These are phyloP conservation scores for Saccharomycopsis babjevae DNA, from an alignment of 805 yeast species.

Conservation along the genomic window DNA sequence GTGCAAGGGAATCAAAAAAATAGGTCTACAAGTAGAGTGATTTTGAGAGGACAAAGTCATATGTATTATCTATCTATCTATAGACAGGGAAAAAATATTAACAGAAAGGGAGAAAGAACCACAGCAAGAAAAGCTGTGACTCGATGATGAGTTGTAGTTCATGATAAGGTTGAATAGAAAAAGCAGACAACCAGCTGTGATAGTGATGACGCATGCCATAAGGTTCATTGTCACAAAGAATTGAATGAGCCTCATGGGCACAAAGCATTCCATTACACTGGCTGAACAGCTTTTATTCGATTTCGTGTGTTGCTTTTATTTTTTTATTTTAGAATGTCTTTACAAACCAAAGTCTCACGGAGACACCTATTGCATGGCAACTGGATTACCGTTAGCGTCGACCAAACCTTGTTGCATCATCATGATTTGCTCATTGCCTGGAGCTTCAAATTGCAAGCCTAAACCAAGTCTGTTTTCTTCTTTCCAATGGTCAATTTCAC, in stretches of 20 bases:
- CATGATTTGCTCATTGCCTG: conserved; percentile 38
- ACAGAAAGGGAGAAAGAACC: background rate
- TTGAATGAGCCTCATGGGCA: no score
- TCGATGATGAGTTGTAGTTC: background rate
- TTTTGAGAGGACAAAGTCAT: background rate
- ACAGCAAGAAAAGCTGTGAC: background rate
- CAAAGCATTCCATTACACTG: no score
- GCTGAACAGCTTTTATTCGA: no score
- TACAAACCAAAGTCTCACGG: background rate
- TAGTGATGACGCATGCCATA: no score
- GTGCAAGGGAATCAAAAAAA: no score
- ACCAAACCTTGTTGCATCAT: conserved; percentile 76
- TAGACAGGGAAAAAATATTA: conserved; percentile 1
- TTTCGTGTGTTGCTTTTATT: background rate
- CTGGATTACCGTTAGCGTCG: conserved; percentile 78
- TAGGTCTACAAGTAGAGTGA: background rate
- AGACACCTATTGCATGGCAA: conserved; percentile 30
- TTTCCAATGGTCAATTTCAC: conserved; percentile 85
- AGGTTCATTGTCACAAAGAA: no score
- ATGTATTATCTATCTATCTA: conserved; percentile 1
- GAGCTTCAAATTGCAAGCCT: conserved; percentile 92
- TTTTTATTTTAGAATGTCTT: background rate
- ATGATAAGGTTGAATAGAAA: no score
- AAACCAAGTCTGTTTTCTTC: conserved; percentile 76
- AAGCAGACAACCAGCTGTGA: no score